Evolutionary conservation across 345 rosid genomes (phyloP).

Genomic region (Eutrema heterophyllum): DNA sequence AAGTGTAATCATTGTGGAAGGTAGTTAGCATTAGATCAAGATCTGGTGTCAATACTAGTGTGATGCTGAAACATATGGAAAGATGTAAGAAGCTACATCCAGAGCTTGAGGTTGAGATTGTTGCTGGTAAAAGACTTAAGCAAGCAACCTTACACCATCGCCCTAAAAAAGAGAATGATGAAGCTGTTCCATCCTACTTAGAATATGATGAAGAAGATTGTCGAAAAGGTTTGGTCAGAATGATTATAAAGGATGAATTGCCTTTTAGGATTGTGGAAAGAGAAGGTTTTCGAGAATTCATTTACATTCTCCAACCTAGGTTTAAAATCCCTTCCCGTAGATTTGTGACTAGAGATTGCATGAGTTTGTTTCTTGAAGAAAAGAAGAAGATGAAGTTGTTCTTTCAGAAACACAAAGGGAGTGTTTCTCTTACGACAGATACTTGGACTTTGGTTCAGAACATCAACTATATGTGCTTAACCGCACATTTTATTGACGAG

Average conservation of each 20-base stretch:
- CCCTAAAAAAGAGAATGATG: too few species aligned
- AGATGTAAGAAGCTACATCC: not conserved
- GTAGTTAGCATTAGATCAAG: too few species aligned
- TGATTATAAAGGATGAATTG: too few species aligned
- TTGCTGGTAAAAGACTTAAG: not conserved
- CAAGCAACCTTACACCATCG: not conserved
- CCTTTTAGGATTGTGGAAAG: not conserved
- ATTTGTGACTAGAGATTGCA: not conserved
- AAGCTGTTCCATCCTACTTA: too few species aligned
- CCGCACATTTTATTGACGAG: too few species aligned
- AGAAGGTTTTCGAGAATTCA: not conserved
- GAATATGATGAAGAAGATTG: too few species aligned
- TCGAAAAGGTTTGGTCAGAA: too few species aligned
- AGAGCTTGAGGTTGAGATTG: not conserved
- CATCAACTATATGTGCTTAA: too few species aligned
- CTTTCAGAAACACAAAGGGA: not conserved
- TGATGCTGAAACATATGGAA: not conserved
- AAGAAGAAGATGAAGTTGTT: not conserved
- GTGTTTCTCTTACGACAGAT: not conserved
- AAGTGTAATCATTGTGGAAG: not conserved
- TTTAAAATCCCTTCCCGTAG: not conserved
- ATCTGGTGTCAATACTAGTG: not conserved
- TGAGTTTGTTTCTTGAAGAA: not conserved
- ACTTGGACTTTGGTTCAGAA: not conserved
- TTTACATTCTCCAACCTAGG: not conserved